Evolutionary conservation across 2,329 filamentous ascomycete species (phyloP), one percentile per base, ranked within the genome.

Genomic region (Tympanopsis confertula): DNA sequence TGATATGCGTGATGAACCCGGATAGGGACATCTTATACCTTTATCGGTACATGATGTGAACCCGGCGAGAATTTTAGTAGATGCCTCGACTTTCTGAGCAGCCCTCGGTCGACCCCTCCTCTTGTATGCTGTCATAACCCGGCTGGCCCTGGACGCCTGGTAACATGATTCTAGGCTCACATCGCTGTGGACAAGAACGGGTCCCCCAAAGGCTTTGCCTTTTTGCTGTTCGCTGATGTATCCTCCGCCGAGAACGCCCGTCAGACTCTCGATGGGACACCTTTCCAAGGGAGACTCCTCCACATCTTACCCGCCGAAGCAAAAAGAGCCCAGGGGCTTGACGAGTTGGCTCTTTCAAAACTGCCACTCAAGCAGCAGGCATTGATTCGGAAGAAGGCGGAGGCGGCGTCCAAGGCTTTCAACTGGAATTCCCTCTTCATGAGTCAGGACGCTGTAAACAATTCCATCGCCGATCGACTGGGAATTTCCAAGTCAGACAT

Each of bases 11-110:
- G 28, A 10, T 19, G 17, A 28, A 76, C 75, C 83, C 83, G 77
- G 91, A 96, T 96, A 96, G 91, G 91, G 91, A 96, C 91, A 96
- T 79, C 89, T 87, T 84, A 95, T 89, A 83, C 83, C 69, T n/a
- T n/a, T n/a, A 51, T 58, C 61, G 65, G 86, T 84, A 86, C 69
- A 69, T 96, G 88, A 93, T 88, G 84, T 77, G 69, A 86, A 71
- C 62, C 17, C 79, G 82, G 82, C 79, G 87, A 80, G 74, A 83
- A 91, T 94, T 93, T 94, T 98, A 95, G 91, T 98, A 98, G 89
- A 96, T 94, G 85, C 86, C 83, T 88, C 79, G 86, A 82, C 62
- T 69, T 68, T 74, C 17, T 78, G 86, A 91, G 82, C 88, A 63
- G 65, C 64, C 57, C 47, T 58, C 43, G 49, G 54, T 45, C 46